These are phyloP conservation scores for Albizia julibrissin DNA, from an alignment of 306 rosid genomes.

Conservation along the genomic window DNA sequence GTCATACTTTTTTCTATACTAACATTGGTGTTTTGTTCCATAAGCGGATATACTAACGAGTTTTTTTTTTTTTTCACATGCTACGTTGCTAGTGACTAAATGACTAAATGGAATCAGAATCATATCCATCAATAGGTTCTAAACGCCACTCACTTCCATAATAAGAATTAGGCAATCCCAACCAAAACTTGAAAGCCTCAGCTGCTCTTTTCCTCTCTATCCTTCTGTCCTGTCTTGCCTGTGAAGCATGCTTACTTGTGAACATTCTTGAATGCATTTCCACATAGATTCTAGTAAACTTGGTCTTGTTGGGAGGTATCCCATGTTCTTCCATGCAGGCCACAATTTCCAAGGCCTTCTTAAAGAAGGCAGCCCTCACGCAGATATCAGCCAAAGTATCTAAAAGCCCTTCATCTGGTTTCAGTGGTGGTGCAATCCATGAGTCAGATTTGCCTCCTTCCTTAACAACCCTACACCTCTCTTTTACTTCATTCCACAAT, in stretches of 20 bases:
- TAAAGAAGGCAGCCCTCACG: slow-evolving; percentile 94
- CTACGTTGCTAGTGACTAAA: slow-evolving; percentile 26
- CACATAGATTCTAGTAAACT: slow-evolving; percentile 89
- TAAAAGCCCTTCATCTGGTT: slow-evolving; percentile 88
- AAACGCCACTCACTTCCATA: slow-evolving; percentile 97
- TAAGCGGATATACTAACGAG: background rate
- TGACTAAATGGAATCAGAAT: slow-evolving; percentile 40
- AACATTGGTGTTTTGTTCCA: slow-evolving; percentile 21
- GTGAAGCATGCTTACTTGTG: slow-evolving; percentile 94
- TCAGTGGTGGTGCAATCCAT: slow-evolving; percentile 64
- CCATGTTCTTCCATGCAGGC: slow-evolving; percentile 99
- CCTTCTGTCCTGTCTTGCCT: slow-evolving; percentile 91
- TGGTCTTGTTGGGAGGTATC: slow-evolving; percentile 90
- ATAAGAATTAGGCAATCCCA: slow-evolving; percentile 94
- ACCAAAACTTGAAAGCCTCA: slow-evolving; percentile 98
- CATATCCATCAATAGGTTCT: slow-evolving; percentile 69
- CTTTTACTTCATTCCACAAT: slow-evolving; percentile 95
- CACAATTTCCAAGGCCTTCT: slow-evolving; percentile 89
- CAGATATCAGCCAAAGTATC: slow-evolving; percentile 93
- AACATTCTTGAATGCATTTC: slow-evolving; percentile 99
- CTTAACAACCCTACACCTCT: slow-evolving; percentile 57
- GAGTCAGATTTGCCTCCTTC: slow-evolving; percentile 44
- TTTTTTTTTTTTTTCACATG: background rate
- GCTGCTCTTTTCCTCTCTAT: slow-evolving; percentile 90
- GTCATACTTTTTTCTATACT: background rate